phyloP scores from a whole-genome alignment of 768 basidiomycete species.

The Mycena pura region DNA sequence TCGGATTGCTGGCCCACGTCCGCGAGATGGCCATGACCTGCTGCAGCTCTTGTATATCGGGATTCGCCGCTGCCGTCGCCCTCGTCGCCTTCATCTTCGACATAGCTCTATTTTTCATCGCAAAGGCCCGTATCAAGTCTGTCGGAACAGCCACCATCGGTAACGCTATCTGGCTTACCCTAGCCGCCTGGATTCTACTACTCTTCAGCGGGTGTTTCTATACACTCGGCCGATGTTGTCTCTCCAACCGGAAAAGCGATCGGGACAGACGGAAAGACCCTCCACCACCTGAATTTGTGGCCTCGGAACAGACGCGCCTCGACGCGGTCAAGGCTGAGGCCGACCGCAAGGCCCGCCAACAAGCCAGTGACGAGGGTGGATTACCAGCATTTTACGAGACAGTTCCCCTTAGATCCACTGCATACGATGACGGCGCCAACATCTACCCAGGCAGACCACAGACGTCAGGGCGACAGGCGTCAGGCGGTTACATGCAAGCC shows the following conservation, averaged over 20 bases:
- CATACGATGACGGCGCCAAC: slow-evolving; percentile 61
- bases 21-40: slow-evolving; percentile 87
- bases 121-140: slow-evolving; percentile 81
- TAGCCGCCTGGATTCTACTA: slow-evolving; percentile 84
- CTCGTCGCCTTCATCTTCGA: slow-evolving; percentile 94
- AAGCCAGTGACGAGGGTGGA: slow-evolving; percentile 65
- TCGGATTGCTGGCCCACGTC: slow-evolving; percentile 89
- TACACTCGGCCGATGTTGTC: slow-evolving; percentile 83
- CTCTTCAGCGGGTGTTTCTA: slow-evolving; percentile 94
- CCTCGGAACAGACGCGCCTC: slow-evolving; percentile 56
- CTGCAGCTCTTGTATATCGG: slow-evolving; percentile 80
- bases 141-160: slow-evolving; percentile 85
- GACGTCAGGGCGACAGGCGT: slow-evolving; percentile 49
- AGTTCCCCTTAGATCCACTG: slow-evolving; percentile 64
- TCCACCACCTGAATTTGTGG: slow-evolving; percentile 29
- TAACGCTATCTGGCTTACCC: slow-evolving; percentile 90
- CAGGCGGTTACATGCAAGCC: slow-evolving; percentile 72
- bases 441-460: slow-evolving; percentile 62
- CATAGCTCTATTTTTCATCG: slow-evolving; percentile 87
- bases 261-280: slow-evolving; percentile 44
- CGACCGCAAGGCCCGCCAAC: slow-evolving; percentile 77
- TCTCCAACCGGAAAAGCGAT: slow-evolving; percentile 58
- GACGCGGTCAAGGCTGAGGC: slow-evolving; percentile 89
- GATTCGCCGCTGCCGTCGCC: slow-evolving; percentile 79
- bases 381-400: slow-evolving; percentile 79